Percentiles rank a stretch among this genome's conserved stretches.
These are phyloP conservation scores for Arabidopsis suecica DNA, from an alignment of 345 rosid genomes.

Conservation along the genomic window DNA sequence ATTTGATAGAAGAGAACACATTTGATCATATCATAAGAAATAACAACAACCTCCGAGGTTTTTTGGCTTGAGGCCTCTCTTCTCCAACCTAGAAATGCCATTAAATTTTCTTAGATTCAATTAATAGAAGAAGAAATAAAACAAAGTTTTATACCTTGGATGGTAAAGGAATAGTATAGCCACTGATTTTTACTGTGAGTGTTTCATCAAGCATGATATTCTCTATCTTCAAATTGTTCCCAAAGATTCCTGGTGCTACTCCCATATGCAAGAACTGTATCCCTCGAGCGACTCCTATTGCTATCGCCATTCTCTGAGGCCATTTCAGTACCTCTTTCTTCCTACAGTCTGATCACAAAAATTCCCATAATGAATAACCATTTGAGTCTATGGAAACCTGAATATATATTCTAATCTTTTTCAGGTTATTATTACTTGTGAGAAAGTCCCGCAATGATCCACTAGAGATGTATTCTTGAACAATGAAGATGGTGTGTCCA, in stretches of 20 bases:
- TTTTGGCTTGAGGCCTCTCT: slow-evolving; percentile 50
- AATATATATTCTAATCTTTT: slow-evolving; percentile 9
- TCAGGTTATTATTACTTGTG: slow-evolving; percentile 53
- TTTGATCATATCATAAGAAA: slow-evolving; percentile 1
- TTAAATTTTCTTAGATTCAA: slow-evolving; percentile 2
- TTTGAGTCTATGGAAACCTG: slow-evolving; percentile 9
- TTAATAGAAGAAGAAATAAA: neutral
- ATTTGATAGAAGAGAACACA: neutral
- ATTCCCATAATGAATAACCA: neutral
- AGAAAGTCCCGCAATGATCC: slow-evolving; percentile 73
- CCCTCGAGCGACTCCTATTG: slow-evolving; percentile 84
- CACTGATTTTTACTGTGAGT: slow-evolving; percentile 73
- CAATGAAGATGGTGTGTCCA: slow-evolving; percentile 60
- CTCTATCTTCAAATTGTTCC: slow-evolving; percentile 75
- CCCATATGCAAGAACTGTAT: slow-evolving; percentile 93
- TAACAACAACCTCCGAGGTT: slow-evolving; percentile 23
- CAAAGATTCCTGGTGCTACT: slow-evolving; percentile 77
- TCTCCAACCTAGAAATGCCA: slow-evolving; percentile 56
- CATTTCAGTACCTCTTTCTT: slow-evolving; percentile 82
- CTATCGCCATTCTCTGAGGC: slow-evolving; percentile 90
- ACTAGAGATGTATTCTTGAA: slow-evolving; percentile 72
- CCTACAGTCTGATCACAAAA: slow-evolving; percentile 61
- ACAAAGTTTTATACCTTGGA: slow-evolving; percentile 54
- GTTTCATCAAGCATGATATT: slow-evolving; percentile 76
- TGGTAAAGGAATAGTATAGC: slow-evolving; percentile 74